Conservation (phyloP, 805 yeast genomes). For the Candida methanosorbosa region DNA sequence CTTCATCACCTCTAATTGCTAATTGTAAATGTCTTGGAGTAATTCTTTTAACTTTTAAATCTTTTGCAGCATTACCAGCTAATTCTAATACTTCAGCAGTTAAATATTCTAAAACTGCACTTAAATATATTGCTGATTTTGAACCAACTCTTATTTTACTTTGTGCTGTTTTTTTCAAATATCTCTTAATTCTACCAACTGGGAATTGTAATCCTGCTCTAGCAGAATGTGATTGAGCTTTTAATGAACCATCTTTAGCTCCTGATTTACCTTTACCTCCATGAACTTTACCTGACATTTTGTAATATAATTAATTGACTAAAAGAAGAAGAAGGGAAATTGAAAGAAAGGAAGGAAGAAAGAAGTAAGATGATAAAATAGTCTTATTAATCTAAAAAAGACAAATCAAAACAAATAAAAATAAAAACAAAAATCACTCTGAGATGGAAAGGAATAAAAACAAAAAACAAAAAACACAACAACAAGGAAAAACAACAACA, state of each 20-base stretch:
- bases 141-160: constrained; percentile 67
- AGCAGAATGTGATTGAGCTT: constrained; percentile 82
- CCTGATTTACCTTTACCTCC: constrained; percentile 97
- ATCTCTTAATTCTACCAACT: constrained; percentile 97
- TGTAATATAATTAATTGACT: not conserved
- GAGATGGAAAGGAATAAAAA: not conserved
- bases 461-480: not conserved
- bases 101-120: constrained; percentile 92
- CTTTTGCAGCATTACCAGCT: constrained; percentile 98
- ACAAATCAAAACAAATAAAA: no score
- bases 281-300: constrained; percentile 81
- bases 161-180: constrained; percentile 84
- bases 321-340: not conserved
- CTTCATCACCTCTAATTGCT: constrained; percentile 98
- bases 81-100: constrained; percentile 96
- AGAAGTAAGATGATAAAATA: not conserved
- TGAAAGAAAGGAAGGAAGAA: not conserved
- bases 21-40: constrained; percentile 95
- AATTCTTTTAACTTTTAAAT: constrained; percentile 89
- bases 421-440: not conserved
- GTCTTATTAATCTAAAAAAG: not conserved
- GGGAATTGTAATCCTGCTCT: constrained; percentile 96
- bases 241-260: constrained; percentile 47
- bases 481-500: not conserved
- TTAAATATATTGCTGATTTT: constrained; percentile 78